Base-by-base conservation (phyloP, 495 filamentous ascomycete genomes). In the Xylaria cubensis region DNA sequence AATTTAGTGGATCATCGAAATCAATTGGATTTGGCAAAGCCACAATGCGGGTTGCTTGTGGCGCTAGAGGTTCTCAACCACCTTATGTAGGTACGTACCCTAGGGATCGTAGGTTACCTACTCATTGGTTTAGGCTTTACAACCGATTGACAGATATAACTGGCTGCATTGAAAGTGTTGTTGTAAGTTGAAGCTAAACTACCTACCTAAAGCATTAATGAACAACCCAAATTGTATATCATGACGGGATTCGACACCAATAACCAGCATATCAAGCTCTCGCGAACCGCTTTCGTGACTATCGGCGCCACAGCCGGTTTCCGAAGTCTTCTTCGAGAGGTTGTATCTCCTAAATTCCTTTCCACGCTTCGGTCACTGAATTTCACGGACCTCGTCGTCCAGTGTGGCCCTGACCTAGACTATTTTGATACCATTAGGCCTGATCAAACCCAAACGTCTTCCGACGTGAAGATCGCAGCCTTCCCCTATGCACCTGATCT, bases 291-390 rank as follows among this genome's bases (percentile, higher is more conserved):
- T 78, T 92, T 98, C 69, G 92, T 98, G 34, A 98, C 96, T 0
- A 90, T 97, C 41, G 96, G 96, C 59, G 97, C 96, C 2, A 99
- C 95, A 0, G 94, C 95, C 3, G 86, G 90, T 21, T 99, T 99
- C 80, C 83, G 88, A 61, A 78, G 83, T 13, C 88, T 99, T 10
- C 82, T 97, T 55, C 79, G 85, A 26, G 88, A 92, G 59, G 84
- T 90, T n/a, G 83, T 94, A 64, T 81, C 84, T 34, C 82, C 86
- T 2, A 62, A 77, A 0, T 95, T 97, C 73, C 81, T 94, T 44
- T 72, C 81, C 17, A 81, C 85, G 17, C 84, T 97, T 15, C 73
- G 80, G 26, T 64, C 74, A 0, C 79, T 82, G 21, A 82, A 83
- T 36, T 97, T 92, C 80, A 90, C 90, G 0, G 79, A 89, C 67